Evolutionary conservation across 176 grass and related monocot genomes (phyloP).

Genomic region (Hordeum vulgare): DNA sequence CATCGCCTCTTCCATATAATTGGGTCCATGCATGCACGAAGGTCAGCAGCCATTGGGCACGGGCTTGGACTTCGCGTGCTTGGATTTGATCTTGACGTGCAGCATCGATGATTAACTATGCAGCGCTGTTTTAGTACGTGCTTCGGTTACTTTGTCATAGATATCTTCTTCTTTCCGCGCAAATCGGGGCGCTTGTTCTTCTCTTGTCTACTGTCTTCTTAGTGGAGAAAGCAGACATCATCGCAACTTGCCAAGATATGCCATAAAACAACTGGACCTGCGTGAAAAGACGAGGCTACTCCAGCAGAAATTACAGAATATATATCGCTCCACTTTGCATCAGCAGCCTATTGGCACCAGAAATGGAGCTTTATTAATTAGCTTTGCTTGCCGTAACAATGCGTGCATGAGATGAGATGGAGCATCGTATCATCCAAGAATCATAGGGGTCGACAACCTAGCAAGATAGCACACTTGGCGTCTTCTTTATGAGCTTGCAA

Average conservation of each 20-base stretch:
- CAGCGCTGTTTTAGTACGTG: neutral
- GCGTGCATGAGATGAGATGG: neutral
- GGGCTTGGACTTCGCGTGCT: neutral
- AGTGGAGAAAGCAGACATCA: neutral
- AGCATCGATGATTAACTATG: neutral
- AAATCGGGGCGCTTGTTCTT: neutral
- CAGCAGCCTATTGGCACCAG: neutral
- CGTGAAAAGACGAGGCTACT: neutral
- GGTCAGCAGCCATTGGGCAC: neutral
- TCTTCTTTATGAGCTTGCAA: neutral
- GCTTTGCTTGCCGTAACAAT: neutral
- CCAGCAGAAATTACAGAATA: neutral
- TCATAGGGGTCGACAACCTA: neutral
- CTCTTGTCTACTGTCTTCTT: neutral
- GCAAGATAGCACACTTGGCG: neutral
- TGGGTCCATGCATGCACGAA: conserved; percentile 10
- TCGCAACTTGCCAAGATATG: neutral
- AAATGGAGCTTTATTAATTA: neutral
- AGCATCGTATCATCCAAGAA: neutral
- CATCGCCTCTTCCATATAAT: neutral
- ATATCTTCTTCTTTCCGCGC: neutral
- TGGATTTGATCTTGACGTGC: neutral
- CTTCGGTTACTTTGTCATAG: neutral
- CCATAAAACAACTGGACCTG: neutral
- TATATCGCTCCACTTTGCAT: neutral